Base-by-base conservation (phyloP, 148 eudicot species). In the Heliamphora exappendiculata region DNA sequence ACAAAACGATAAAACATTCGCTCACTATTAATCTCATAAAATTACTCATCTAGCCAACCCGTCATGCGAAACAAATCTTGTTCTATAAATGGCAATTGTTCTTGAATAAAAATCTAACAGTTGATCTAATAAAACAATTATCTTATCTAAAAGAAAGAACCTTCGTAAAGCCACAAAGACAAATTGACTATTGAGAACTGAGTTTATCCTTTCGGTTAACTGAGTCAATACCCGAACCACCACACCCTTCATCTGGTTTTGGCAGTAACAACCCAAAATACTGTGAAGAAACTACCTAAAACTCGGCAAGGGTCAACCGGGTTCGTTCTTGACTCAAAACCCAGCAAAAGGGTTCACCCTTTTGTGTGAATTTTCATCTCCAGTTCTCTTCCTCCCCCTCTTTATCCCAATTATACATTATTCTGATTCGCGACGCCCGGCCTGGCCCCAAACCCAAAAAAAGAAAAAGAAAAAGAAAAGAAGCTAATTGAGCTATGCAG, bases 201-300 rank as follows among this genome's bases (percentile, higher is more conserved):
- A 57, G 60, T 66, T 82, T 49, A 76, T 39, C 65, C 58, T 59
- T 28, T 34, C 72, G 70, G 68, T 81, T 79, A 49, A 72, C 79
- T 36, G 84, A 89, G 91, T 89, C 96, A 89, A 87, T 87, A 81
- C 91, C 92, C 91, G 87, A 89, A 86, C 96, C 93, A 74, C 42
- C 72, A 78, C 80, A 3, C 13, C 78, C 76, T 60, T 33, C 16
- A 50, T 34, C 65, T n/a, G 42, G 74, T 68, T 28, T 57, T 24
- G 22, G 36, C 19, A 17, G 37, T 36, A n/a, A 49, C 50, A 24
- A 24, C 17, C 7, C 67, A 34, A 44, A 31, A 64, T 13, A 12
- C 74, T n/a, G 51, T 74, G 55, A 70, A 7, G 7, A 5, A 1
- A 10, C n/a, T 8, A 5, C 17, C 19, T 63, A 54, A 72, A 77